Evolutionary conservation across 805 yeast genomes (phyloP), one percentile per base, ranked within the genome.

Genomic region (Kazachstania viticola): DNA sequence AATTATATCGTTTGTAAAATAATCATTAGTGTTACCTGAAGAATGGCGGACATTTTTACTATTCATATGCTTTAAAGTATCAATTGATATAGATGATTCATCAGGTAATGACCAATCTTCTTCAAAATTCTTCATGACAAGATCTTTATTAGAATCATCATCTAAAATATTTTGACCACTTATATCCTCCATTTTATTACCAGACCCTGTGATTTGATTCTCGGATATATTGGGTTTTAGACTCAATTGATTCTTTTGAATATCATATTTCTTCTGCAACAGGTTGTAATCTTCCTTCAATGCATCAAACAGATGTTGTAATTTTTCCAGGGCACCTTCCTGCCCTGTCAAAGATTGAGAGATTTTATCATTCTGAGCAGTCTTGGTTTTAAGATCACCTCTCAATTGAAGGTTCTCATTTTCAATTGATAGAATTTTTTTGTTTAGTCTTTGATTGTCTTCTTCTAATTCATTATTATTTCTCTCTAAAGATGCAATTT

Each of bases 401-500:
- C 14, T 14, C 25, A 38, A 26, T 8, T 18, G 15, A n/a, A 9
- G 15, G 14, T 33, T 29, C 48, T 44, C 30, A 9, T 30, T 26
- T 24, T 28, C 33, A 14, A 35, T 22, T 19, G 32, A 37, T 14
- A 14, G 21, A 4, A 30, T 18, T 13, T 35, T 32, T 5, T 34
- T 32, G n/a, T 28, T 23, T 16, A 32, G 27, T 9, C 30, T 31
- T 4, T 22, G 14, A 12, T 9, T 21, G 23, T 28, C 14, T 7
- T 13, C 18, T 6, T 17, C 14, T 1, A 27, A 3, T 5, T 27
- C 31, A 8, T 2, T 4, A 12, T 23, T 13, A 9, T 16, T 9
- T 17, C 17, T 11, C 13, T 34, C 28, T 9, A 38, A 25, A 27
- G 32, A 23, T 11, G 33, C 27, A 22, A 76, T 62, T 35, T 68